Evolutionary conservation across 2,329 filamentous ascomycete genomes (phyloP).

Genomic region (Harringtonia aguacate): DNA sequence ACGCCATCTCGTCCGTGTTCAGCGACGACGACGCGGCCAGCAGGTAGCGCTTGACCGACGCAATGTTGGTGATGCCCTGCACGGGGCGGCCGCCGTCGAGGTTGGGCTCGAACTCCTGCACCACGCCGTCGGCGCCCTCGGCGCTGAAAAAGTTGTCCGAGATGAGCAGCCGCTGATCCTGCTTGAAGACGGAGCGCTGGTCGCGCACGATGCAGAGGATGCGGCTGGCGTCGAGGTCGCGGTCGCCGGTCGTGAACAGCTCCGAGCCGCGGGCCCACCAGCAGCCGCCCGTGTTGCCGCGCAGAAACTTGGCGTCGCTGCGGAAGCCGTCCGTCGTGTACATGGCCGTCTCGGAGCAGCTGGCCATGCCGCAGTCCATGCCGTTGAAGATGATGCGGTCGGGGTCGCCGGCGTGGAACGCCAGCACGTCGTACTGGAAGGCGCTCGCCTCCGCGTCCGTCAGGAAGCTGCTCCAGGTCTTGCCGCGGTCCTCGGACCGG

Average conservation of each 20-base stretch:
- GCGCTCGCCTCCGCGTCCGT: conserved; percentile 47
- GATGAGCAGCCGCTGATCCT: conserved; percentile 67
- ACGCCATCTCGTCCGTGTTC: conserved; percentile 78
- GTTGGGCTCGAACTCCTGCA: conserved; percentile 62
- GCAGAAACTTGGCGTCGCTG: conserved; percentile 50
- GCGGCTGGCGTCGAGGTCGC: conserved; percentile 55
- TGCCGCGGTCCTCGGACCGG: conserved; percentile 72
- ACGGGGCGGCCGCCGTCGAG: conserved; percentile 66
- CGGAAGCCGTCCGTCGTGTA: conserved; percentile 87
- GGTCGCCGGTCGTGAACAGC: conserved; percentile 59
- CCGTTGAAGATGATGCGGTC: conserved; percentile 80
- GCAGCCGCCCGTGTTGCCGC: conserved; percentile 62
- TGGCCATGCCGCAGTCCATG: conserved; percentile 53
- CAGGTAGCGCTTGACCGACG: conserved; percentile 75
- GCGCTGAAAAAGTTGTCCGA: conserved; percentile 75
- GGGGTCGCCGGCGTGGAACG: conserved; percentile 75
- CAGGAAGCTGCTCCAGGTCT: conserved; percentile 68
- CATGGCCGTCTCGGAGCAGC: conserved; percentile 51
- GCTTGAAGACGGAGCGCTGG: conserved; percentile 56
- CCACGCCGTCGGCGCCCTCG: conserved; percentile 28
- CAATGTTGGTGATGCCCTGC: conserved; percentile 70
- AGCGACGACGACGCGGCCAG: conserved; percentile 72
- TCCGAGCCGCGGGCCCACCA: conserved; percentile 76
- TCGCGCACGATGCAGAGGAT: conserved; percentile 74
- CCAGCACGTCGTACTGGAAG: conserved; percentile 42